Percentiles rank a stretch among this genome's conserved stretches.
phyloP scores from a whole-genome alignment of 345 rosid species.

The Brassica napus region DNA sequence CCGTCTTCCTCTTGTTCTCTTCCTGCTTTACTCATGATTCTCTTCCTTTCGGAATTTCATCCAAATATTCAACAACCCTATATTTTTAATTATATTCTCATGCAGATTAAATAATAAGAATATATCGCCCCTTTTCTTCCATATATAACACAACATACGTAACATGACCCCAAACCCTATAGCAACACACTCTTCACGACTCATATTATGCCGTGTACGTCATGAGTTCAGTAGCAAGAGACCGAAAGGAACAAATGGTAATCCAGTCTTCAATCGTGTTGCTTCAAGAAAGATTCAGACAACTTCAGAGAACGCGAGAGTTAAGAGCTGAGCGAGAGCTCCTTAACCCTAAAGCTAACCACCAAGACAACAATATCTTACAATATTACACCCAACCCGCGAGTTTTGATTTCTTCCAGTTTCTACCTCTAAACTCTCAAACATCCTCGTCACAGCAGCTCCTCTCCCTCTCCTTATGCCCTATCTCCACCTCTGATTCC shows the following conservation, averaged over 20 bases:
- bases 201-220: conserved; percentile 17
- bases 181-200: conserved; percentile 22
- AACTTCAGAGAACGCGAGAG: conserved; percentile 60
- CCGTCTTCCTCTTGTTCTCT: conserved; percentile 58
- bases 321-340: conserved; percentile 67
- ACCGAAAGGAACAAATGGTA: conserved; percentile 47
- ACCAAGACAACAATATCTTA: conserved; percentile 28
- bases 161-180: conserved; percentile 23
- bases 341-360: conserved; percentile 38
- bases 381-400: conserved; percentile 43
- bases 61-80: conserved; percentile 43
- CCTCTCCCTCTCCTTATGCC: conserved; percentile 35
- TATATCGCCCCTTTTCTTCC: conserved; percentile 23
- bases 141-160: conserved; percentile 39
- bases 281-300: conserved; percentile 74
- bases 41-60: conserved; percentile 52
- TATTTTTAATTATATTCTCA: conserved; percentile 31
- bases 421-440: conserved; percentile 42
- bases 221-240: conserved; percentile 48
- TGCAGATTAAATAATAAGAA: conserved; percentile 30
- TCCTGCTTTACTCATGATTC: conserved; percentile 61
- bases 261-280: conserved; percentile 65
- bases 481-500: conserved; percentile 11
- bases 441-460: conserved; percentile 37
- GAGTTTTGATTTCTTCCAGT: conserved; percentile 49